Evolutionary conservation across 2,329 filamentous ascomycete genomes (phyloP).

Genomic region (Didymella pinodella): DNA sequence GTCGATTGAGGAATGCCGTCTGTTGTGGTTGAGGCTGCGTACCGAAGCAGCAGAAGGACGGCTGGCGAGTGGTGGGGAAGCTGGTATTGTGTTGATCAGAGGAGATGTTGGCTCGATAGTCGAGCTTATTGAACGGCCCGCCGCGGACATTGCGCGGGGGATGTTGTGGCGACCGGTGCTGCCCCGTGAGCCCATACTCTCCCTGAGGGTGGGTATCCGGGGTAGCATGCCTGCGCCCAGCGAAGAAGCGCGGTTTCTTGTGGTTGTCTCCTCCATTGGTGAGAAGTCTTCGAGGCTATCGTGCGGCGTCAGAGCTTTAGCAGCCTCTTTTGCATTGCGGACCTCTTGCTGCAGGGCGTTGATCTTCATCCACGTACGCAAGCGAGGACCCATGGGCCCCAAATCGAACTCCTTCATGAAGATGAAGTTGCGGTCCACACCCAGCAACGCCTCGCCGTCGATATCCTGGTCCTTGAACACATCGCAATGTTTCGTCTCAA

Average conservation of each 20-base stretch:
- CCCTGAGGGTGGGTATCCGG: slow-evolving; percentile 49
- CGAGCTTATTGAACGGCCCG: slow-evolving; percentile 38
- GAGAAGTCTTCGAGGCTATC: slow-evolving; percentile 32
- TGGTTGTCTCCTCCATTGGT: slow-evolving; percentile 49
- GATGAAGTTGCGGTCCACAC: slow-evolving; percentile 93
- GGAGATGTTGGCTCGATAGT: slow-evolving; percentile 53
- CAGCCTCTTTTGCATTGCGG: slow-evolving; percentile 60
- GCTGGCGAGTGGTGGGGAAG: slow-evolving; percentile 52
- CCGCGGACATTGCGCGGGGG: slow-evolving; percentile 45
- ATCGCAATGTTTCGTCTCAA: slow-evolving; percentile 89
- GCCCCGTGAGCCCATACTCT: slow-evolving; percentile 41
- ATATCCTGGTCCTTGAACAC: slow-evolving; percentile 97
- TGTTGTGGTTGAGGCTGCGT: slow-evolving; percentile 81
- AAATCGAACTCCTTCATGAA: slow-evolving; percentile 96
- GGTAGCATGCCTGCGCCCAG: slow-evolving; percentile 49
- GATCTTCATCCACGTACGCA: slow-evolving; percentile 98
- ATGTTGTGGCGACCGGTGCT: slow-evolving; percentile 37
- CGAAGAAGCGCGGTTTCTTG: slow-evolving; percentile 58
- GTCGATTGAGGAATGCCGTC: slow-evolving; percentile 88
- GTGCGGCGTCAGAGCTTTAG: slow-evolving; percentile 49
- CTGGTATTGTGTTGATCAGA: slow-evolving; percentile 54
- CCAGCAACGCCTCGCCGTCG: slow-evolving; percentile 87
- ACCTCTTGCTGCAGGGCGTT: slow-evolving; percentile 90
- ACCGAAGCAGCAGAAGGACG: slow-evolving; percentile 82
- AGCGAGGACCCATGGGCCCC: slow-evolving; percentile 83